Evolutionary conservation across 2,329 filamentous ascomycete species (phyloP), one percentile per base, ranked within the genome.

Genomic region (Periglandula ipomoeae): DNA sequence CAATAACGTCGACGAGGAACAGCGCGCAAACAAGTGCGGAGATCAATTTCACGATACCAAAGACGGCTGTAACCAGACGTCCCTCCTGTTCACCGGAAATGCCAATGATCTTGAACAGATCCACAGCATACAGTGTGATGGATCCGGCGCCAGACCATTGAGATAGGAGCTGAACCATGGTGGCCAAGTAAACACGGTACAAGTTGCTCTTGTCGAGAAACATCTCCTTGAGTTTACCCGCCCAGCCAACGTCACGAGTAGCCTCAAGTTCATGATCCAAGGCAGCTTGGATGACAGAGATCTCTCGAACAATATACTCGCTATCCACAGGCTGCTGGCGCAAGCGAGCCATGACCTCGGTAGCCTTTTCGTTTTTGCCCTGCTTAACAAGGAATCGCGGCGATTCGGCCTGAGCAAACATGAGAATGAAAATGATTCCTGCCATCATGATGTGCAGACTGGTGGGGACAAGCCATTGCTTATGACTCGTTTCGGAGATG

Each of bases 361-460:
- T 67, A 4, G 82, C 84, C 57, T 81, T 58, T 50, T 84, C 81
- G 7, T 75, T 61, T 30, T 78, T 72, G 30, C 79, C 79, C 47
- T 76, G 66, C 63, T 85, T 87, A 64, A 87, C 69, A 7, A 88
- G 75, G 66, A 76, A 88, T 9, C 85, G 80, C 0, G 85, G 85
- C 0, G 84, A 87, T 62, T 89, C 85, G 49, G 72, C 73, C 53
- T 84, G 78, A 56, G 85, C 75, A 61, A 87, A 83, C 10, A 80
- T 85, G 13, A 89, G 72, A 49, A 79, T 57, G 59, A 87, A 77
- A 60, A 89, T 88, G 52, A 90, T 66, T 4, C 78, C 78, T 2
- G 85, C 82, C 59, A 90, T 89, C 59, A 89, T 89, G 63, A 91
- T 72, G 61, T 91, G 86, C 50, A 90, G 70, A 55, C 80, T 82